phyloP scores from a whole-genome alignment of 495 filamentous ascomycete species.

The Talaromyces borbonicus region DNA sequence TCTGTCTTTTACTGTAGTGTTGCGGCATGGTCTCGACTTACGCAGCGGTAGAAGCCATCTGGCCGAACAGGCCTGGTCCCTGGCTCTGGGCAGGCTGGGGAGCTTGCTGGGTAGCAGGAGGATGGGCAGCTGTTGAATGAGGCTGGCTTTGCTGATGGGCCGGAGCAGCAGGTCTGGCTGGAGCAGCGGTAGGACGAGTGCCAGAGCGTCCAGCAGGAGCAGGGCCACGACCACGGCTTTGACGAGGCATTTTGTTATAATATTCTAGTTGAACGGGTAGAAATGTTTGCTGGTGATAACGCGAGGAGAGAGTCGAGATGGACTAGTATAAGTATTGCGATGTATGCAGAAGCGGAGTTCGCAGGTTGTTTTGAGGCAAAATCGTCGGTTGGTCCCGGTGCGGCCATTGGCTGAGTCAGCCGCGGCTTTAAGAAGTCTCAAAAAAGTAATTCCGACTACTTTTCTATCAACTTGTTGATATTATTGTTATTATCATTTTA shows the following conservation, averaged over 20 bases:
- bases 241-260: constrained; percentile 59
- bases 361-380: constrained; percentile 6
- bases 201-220: constrained; percentile 50
- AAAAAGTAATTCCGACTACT: too few relatives aligned
- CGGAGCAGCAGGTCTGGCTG: constrained; percentile 48
- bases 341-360: background rate
- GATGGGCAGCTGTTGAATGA: constrained; percentile 60
- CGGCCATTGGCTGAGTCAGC: background rate
- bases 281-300: constrained; percentile 7
- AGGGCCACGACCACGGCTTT: constrained; percentile 58
- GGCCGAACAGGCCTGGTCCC: constrained; percentile 66
- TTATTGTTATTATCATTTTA: background rate
- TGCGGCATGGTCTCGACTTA: constrained; percentile 33
- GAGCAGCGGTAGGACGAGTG: constrained; percentile 56
- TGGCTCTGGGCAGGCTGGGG: constrained; percentile 40
- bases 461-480: background rate
- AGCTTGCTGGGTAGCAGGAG: constrained; percentile 35
- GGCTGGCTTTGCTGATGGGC: constrained; percentile 28
- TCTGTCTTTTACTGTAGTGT: background rate
- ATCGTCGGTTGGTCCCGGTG: background rate
- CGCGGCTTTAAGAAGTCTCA: constrained; percentile 3
- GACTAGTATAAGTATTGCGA: too few relatives aligned
- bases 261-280: background rate
- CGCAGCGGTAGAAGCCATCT: constrained; percentile 83
- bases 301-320: constrained; percentile 14